A percentile compares a stretch with the other conserved stretches of the same genome.
phyloP scores from a whole-genome alignment of 108 stramenopile species.

The Schizochytrium sp. region DNA sequence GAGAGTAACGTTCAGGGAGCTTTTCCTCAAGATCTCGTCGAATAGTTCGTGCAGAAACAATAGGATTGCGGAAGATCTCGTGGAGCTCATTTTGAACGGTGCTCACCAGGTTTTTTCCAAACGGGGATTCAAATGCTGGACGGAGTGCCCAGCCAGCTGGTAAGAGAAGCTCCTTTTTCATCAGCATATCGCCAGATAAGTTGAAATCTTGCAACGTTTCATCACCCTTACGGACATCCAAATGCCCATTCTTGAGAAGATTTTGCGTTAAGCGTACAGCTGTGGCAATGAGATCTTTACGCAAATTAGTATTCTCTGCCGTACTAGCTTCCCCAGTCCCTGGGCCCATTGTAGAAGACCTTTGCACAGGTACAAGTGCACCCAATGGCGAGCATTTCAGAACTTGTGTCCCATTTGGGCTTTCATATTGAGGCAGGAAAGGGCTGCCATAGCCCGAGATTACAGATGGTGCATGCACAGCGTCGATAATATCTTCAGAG shows the following conservation, averaged over 20 bases:
- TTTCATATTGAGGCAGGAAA: background rate
- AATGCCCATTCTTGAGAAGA: background rate
- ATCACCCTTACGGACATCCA: background rate
- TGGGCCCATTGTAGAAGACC: background rate
- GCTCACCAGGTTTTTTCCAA: background rate
- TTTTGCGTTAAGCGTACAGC: background rate
- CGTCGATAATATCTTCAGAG: background rate
- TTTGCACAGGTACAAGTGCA: too few species aligned
- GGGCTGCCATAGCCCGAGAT: constrained; percentile 17
- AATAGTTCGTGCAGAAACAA: background rate
- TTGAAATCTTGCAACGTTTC: background rate
- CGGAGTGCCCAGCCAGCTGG: background rate
- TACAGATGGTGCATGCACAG: background rate
- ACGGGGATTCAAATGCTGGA: background rate
- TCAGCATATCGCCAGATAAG: background rate
- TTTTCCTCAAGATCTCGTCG: background rate
- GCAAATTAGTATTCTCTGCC: background rate
- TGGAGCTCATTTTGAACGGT: background rate
- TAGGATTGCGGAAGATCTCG: background rate
- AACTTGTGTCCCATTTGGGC: too few species aligned
- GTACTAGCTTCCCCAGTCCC: background rate
- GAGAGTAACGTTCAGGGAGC: background rate
- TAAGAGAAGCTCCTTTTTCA: background rate
- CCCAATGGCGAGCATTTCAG: too few species aligned
- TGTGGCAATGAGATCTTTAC: background rate